Evolutionary conservation across 208 protist genomes (phyloP).

Genomic region (Herpetomonas samuelpessoai): DNA sequence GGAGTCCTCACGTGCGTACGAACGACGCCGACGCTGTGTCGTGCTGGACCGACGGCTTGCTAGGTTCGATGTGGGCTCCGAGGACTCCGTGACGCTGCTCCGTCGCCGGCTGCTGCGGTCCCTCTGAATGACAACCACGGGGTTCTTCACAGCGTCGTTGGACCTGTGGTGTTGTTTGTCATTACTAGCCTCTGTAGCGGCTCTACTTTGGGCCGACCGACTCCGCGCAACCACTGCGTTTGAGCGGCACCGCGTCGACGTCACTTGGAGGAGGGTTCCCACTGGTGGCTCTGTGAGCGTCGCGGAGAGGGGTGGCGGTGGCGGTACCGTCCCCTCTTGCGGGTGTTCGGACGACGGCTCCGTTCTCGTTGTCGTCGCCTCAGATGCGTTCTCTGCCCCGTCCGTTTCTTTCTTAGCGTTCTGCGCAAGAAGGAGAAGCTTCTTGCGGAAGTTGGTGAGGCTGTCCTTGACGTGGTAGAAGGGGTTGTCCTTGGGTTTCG

Average conservation of each 20-base stretch:
- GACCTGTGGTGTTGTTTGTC: too few relatives aligned
- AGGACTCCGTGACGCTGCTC: not conserved
- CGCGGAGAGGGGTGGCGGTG: not conserved
- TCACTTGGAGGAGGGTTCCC: not conserved
- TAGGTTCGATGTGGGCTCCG: not conserved
- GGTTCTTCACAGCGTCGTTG: not conserved
- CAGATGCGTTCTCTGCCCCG: not conserved
- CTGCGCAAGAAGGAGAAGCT: not conserved
- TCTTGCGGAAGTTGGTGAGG: not conserved
- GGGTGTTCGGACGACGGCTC: too few relatives aligned
- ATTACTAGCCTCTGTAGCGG: too few relatives aligned
- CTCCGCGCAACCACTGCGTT: too few relatives aligned
- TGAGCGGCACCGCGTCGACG: too few relatives aligned
- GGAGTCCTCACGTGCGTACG: too few relatives aligned
- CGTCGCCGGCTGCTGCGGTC: too few relatives aligned
- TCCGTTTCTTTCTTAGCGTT: not conserved
- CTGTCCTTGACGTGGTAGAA: not conserved
- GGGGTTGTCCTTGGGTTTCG: not conserved
- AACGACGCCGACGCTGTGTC: not conserved
- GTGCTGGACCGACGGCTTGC: not conserved
- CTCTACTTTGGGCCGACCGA: too few relatives aligned
- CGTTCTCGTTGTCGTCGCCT: not conserved
- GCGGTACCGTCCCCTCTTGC: not conserved
- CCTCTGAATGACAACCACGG: too few relatives aligned
- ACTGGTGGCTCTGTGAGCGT: not conserved